These are phyloP conservation scores for Vanilla planifolia DNA, from an alignment of 106 monocot genomes.

Conservation along the genomic window DNA sequence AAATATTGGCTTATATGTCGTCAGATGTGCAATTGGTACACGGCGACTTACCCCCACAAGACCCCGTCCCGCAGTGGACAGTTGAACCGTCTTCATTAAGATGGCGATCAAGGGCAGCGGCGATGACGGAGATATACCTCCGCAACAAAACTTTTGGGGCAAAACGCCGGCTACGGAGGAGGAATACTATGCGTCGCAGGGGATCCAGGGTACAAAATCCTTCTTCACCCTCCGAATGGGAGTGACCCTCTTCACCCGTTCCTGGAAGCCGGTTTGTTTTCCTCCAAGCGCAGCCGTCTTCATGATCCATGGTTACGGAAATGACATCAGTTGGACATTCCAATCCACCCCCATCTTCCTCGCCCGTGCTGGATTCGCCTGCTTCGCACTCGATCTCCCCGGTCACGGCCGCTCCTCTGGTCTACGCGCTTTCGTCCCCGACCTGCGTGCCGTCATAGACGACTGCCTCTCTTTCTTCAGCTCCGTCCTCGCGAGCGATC, in stretches of 20 bases:
- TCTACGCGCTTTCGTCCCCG: slow-evolving; percentile 71
- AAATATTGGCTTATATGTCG: too few relatives aligned
- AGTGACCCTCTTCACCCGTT: slow-evolving; percentile 68
- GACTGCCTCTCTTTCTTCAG: slow-evolving; percentile 46
- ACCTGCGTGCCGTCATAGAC: slow-evolving; percentile 35
- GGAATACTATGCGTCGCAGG: slow-evolving; percentile 42
- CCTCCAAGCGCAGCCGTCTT: slow-evolving; percentile 45
- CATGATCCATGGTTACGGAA: slow-evolving; percentile 95
- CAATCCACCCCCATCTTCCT: slow-evolving; percentile 81
- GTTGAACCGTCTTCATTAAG: too few relatives aligned
- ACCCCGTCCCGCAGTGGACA: too few relatives aligned
- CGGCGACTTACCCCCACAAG: too few relatives aligned
- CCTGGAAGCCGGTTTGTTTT: slow-evolving; percentile 44
- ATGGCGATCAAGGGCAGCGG: too few relatives aligned
- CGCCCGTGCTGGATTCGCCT: slow-evolving; percentile 56
- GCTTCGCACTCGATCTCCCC: slow-evolving; percentile 82
- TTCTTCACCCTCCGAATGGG: slow-evolving; percentile 22
- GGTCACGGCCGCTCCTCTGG: slow-evolving; percentile 79
- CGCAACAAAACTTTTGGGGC: slow-evolving; percentile 56
- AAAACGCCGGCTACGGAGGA: slow-evolving; percentile 39
- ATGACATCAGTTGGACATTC: slow-evolving; percentile 96
- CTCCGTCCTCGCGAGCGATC: slow-evolving; percentile 5
- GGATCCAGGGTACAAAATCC: slow-evolving; percentile 27
- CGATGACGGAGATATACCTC: not conserved
- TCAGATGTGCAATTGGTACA: too few relatives aligned